Base-by-base conservation (phyloP, 306 rosid species). In the Fragaria vesca region DNA sequence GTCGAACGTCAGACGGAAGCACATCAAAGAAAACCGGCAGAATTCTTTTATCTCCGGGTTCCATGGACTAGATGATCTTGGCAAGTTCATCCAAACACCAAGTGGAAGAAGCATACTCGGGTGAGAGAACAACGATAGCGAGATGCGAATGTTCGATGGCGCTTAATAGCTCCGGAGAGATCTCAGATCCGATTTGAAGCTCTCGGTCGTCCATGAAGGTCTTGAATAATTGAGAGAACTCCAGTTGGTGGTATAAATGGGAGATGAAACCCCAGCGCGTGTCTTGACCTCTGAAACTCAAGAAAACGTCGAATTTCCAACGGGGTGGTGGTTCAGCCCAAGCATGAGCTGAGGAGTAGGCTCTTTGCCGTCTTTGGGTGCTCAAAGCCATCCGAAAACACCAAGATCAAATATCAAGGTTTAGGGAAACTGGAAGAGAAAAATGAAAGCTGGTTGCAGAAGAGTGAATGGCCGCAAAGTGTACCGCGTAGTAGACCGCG, bases 81-180 rank as follows among this genome's bases (percentile, higher is more conserved):
- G 45, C 18, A 16, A 63, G 69, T 13, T 63, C 69, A 15, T 63
- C 69, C 69, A 67, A 67, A 26, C 60, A 52, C 60, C 60, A 52
- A 20, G 24, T 17, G 60, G 60, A 52, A 52, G 60, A 4, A 52
- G 60, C 71, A 40, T 67, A 40, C 17, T 20, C 18, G 42, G 48
- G 48, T 1, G 50, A 67, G 51, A 67, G 30, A 8, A 67, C 30
- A 38, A 66, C 50, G 7, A 67, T 67, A 4, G 32, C 71, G 4
- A 2, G 13, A 20, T 40, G 32, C 0, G 51, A 67, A 9, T 10
- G 21, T 67, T 42, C 3, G 52, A 21, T n/a, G 1, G 72, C 72
- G 28, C 15, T 73, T 20, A 63, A 67, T 3, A 68, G 72, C 72
- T 42, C 34, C 17, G 48, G 52, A 9, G 72, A 12, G 21, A 68